phyloP scores from a whole-genome alignment of 805 yeast genomes.

The Saccharomycodes ludwigii region DNA sequence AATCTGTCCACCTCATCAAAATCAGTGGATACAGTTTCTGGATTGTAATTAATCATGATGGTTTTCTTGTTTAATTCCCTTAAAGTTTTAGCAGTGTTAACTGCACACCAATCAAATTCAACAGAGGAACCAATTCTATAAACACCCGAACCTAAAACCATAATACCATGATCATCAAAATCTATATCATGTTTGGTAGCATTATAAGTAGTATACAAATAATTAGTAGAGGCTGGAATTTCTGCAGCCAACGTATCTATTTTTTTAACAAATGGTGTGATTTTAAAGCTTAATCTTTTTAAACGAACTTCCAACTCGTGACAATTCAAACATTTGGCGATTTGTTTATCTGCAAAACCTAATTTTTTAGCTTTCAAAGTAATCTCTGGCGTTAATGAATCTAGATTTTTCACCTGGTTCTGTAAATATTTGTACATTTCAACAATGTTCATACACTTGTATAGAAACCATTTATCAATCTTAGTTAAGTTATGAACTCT shows the following conservation, averaged over 20 bases:
- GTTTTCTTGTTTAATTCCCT: slow-evolving; percentile 81
- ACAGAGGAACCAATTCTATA: slow-evolving; percentile 98
- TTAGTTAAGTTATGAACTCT: slow-evolving; percentile 82
- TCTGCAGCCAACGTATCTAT: slow-evolving; percentile 99
- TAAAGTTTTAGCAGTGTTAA: slow-evolving; percentile 86
- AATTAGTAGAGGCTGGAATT: slow-evolving; percentile 93
- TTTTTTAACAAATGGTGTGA: slow-evolving; percentile 87
- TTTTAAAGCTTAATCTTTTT: slow-evolving; percentile 74
- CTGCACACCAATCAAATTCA: slow-evolving; percentile 99
- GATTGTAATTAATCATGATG: slow-evolving; percentile 94
- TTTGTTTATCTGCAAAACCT: slow-evolving; percentile 94
- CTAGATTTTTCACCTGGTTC: slow-evolving; percentile 24
- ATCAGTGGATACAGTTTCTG: slow-evolving; percentile 98
- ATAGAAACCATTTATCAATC: slow-evolving; percentile 91
- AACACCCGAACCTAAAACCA: slow-evolving; percentile 97
- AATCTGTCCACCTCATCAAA: slow-evolving; percentile 96
- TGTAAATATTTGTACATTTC: slow-evolving; percentile 76
- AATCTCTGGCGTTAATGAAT: slow-evolving; percentile 52
- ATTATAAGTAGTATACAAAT: slow-evolving; percentile 87
- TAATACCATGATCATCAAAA: slow-evolving; percentile 87
- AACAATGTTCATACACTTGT: slow-evolving; percentile 88
- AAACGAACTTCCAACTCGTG: slow-evolving; percentile 90
- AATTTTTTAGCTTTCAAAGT: slow-evolving; percentile 82
- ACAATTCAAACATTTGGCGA: slow-evolving; percentile 77
- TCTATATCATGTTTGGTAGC: slow-evolving; percentile 77